Conservation (phyloP, 2,329 filamentous ascomycete genomes). For the Pseudocercospora macadamiae region DNA sequence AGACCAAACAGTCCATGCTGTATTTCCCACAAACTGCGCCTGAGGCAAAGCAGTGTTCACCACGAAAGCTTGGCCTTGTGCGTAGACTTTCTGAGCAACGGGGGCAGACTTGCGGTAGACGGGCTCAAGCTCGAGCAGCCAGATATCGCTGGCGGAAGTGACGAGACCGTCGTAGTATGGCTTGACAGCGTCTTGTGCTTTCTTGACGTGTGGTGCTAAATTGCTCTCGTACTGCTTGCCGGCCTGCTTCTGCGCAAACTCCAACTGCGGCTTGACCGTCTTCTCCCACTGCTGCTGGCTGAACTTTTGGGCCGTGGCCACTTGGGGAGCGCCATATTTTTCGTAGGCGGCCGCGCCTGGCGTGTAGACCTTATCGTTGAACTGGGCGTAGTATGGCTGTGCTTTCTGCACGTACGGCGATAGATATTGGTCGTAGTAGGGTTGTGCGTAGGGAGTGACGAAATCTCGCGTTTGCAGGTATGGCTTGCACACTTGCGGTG, state of each 20-base stretch:
- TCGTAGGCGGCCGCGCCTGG: slow-evolving; percentile 67
- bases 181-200: slow-evolving; percentile 57
- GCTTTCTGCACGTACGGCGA: slow-evolving; percentile 78
- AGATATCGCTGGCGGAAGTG: slow-evolving; percentile 67
- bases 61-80: slow-evolving; percentile 66
- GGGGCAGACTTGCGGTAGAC: slow-evolving; percentile 74
- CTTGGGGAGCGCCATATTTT: slow-evolving; percentile 74
- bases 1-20: slow-evolving; percentile 70
- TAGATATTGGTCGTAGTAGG: slow-evolving; percentile 84
- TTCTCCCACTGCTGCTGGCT: slow-evolving; percentile 75
- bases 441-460: slow-evolving; percentile 74
- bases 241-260: slow-evolving; percentile 63
- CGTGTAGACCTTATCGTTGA: slow-evolving; percentile 64
- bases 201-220: slow-evolving; percentile 74
- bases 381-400: slow-evolving; percentile 68
- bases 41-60: slow-evolving; percentile 73
- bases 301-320: slow-evolving; percentile 68
- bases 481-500: slow-evolving; percentile 79
- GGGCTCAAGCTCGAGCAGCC: slow-evolving; percentile 73
- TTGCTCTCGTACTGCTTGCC: slow-evolving; percentile 69
- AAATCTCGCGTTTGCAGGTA: slow-evolving; percentile 70
- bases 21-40: slow-evolving; percentile 70
- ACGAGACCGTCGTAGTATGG: slow-evolving; percentile 75
- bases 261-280: slow-evolving; percentile 73
- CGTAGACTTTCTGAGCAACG: slow-evolving; percentile 71